Conservation (phyloP, 495 filamentous ascomycete genomes). For the Aspergillus haitiensis region DNA sequence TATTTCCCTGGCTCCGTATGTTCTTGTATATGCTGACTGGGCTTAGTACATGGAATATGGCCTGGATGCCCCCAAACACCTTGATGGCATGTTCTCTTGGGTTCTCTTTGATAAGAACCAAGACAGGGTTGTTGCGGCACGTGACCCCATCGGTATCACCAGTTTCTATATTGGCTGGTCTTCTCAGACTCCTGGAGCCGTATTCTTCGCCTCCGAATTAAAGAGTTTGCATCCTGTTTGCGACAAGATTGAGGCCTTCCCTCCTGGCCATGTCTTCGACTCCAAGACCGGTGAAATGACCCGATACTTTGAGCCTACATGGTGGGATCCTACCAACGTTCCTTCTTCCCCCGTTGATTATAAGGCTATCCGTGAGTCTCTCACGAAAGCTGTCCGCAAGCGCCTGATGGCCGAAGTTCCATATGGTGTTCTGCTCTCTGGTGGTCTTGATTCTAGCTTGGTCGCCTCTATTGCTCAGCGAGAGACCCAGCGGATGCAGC, state of each 20-base stretch:
- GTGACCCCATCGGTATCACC: conserved; percentile 96
- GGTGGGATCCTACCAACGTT: conserved; percentile 83
- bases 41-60: conserved; percentile 86
- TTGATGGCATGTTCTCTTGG: conserved; percentile 99
- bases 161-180: conserved; percentile 95
- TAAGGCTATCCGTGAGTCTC: conserved; percentile 70
- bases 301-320: conserved; percentile 85
- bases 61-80: conserved; percentile 86
- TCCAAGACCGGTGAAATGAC: conserved; percentile 78
- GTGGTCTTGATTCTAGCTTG: conserved; percentile 92
- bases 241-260: conserved; percentile 92
- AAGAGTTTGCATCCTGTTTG: conserved; percentile 93
- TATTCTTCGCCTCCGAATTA: conserved; percentile 95
- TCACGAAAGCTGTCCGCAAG: conserved; percentile 93
- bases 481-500: conserved; percentile 76
- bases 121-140: conserved; percentile 87
- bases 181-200: conserved; percentile 73
- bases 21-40: conserved; percentile 24
- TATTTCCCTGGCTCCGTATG: not conserved
- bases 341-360: conserved; percentile 80
- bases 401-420: conserved; percentile 98
- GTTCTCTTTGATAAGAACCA: conserved; percentile 92
- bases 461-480: conserved; percentile 94
- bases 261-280: conserved; percentile 93
- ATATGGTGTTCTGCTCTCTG: conserved; percentile 93